Evolutionary conservation across 2,329 filamentous ascomycete species (phyloP).

Genomic region (Aurifilum marmelostoma): DNA sequence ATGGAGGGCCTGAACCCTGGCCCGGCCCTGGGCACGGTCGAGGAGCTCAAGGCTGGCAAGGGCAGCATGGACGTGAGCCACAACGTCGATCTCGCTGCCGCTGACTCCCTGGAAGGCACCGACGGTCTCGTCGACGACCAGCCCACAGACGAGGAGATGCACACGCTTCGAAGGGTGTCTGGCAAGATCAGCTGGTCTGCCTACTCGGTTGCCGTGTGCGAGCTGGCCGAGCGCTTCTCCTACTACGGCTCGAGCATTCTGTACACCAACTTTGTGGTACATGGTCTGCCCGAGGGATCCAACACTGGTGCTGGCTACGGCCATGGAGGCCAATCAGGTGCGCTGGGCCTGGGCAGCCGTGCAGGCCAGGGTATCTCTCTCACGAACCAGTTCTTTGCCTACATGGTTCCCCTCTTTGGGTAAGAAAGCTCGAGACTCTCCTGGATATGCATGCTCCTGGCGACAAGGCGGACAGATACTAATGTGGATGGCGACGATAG

Average conservation of each 20-base stretch:
- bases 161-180: constrained; percentile 64
- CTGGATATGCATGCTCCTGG: constrained; percentile 26
- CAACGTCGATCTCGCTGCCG: neutral
- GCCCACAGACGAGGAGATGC: constrained; percentile 65
- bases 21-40: constrained; percentile 22
- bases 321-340: constrained; percentile 48
- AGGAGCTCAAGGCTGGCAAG: constrained; percentile 23
- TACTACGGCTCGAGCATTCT: constrained; percentile 75
- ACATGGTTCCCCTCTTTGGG: constrained; percentile 37
- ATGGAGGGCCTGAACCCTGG: constrained; percentile 21
- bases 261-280: constrained; percentile 69
- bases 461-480: no score
- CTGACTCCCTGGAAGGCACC: constrained; percentile 3
- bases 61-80: constrained; percentile 21
- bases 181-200: constrained; percentile 67
- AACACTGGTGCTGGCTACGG: constrained; percentile 52
- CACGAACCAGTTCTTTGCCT: constrained; percentile 48
- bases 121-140: constrained; percentile 34
- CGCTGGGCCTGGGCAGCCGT: constrained; percentile 61
- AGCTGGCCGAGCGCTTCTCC: constrained; percentile 76
- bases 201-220: constrained; percentile 72
- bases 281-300: constrained; percentile 56
- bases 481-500: constrained; percentile 34
- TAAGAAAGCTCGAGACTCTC: constrained; percentile 36
- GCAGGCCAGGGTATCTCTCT: constrained; percentile 53